Base-by-base conservation (phyloP, 352 stramenopile species). In the Blastocystis sp. region DNA sequence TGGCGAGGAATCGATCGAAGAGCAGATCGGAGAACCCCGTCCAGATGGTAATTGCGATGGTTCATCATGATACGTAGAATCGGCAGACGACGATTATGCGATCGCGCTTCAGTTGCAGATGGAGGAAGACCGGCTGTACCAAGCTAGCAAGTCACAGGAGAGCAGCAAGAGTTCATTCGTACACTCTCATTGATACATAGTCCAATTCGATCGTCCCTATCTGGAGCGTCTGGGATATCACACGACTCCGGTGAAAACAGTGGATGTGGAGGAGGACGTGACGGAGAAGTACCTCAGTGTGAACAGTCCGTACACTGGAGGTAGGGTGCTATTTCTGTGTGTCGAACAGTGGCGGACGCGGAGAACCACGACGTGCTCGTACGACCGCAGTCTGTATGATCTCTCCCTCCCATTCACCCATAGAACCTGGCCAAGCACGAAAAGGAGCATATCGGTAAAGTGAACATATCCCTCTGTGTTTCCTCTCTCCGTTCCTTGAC, bases 61-160 rank as follows among this genome's bases (percentile, higher is more conserved):
- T 38, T n/a, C 38, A n/a, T 36, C 6, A 42, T 42, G 7, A 69
- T 54, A 27, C 8, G 38, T 64, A 79, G 69, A 79, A 9, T 18
- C 29, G 24, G 21, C 40, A 2, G 42, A 54, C 27, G 69, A 79
- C 16, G 69, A 79, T 1, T 79, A 64, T 29, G 69, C 69, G 14
- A 38, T 79, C n/a, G 69, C 69, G 32, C 61, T 79, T 38, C 69
- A 79, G 27, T 29, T 79, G 1, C 69, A 79, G 27, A 48, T 64
- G 21, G 69, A 79, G 36, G 69, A 79, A 38, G 69, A 79, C 21
- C 44, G 49, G 27, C 32, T 27, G 32, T 79, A 63, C 69, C 69
- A 46, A 21, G 14, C 32, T 21, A 14, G 6, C 24, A 38, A 79
- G 24, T 34, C 44, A 36, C 53, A 64, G 36, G 32, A 63, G 14